phyloP scores from a whole-genome alignment of 1,284 basidiomycete species.

The Flammula alnicola region DNA sequence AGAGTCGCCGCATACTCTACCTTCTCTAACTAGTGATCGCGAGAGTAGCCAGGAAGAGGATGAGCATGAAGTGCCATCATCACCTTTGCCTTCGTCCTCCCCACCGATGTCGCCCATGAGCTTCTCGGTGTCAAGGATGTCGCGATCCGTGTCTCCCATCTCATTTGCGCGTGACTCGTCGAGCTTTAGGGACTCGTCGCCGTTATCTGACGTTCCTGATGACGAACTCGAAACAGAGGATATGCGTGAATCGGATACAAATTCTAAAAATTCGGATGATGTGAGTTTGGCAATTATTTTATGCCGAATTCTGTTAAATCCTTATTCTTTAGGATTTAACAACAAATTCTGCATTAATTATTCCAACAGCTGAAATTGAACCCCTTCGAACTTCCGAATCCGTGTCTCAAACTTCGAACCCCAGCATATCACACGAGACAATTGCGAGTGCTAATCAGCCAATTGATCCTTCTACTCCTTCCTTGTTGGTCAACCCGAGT shows the following conservation, averaged over 20 bases:
- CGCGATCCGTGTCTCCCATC: conserved; percentile 38
- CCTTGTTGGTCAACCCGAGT: no score
- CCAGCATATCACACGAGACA: neutral
- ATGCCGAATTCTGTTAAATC: neutral
- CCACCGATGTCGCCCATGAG: conserved; percentile 39
- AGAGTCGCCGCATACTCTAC: conserved; percentile 28
- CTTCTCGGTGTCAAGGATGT: conserved; percentile 33
- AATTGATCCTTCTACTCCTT: neutral
- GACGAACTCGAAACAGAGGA: conserved; percentile 22
- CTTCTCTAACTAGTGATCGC: conserved; percentile 35
- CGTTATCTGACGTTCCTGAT: conserved; percentile 28
- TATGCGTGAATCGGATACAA: neutral
- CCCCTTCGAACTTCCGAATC: neutral
- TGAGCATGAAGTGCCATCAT: conserved; percentile 30
- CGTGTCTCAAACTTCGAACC: neutral
- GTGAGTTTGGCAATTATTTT: conserved; percentile 7
- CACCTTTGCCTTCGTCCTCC: conserved; percentile 43
- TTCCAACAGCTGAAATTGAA: neutral
- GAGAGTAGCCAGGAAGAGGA: conserved; percentile 34
- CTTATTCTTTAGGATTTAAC: neutral
- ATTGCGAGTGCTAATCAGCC: neutral
- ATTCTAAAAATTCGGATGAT: conserved; percentile 7
- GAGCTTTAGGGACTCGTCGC: conserved; percentile 30
- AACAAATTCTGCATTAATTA: neutral
- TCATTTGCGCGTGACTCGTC: conserved; percentile 33